phyloP scores from a whole-genome alignment of 768 basidiomycete genomes.

The Mycena indigotica region DNA sequence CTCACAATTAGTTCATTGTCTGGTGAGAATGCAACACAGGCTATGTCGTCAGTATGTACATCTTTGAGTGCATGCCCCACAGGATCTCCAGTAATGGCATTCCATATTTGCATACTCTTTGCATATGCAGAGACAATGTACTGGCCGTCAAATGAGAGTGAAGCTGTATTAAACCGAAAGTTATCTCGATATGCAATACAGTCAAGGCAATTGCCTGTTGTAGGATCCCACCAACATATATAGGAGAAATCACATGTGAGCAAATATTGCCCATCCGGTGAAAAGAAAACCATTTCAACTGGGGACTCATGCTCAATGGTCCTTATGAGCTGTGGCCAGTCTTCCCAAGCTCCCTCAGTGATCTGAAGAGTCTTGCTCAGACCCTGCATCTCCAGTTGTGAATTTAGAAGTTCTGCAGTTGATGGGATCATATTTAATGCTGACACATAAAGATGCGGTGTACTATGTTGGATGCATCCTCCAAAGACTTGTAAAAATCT shows the following conservation, averaged over 20 bases:
- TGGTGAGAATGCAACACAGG: neutral
- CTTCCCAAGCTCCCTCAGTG: neutral
- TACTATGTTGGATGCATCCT: neutral
- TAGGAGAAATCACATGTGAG: neutral
- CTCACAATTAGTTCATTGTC: conserved; percentile 15
- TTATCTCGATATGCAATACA: neutral
- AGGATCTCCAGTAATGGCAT: too few species aligned
- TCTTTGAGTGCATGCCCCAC: too few species aligned
- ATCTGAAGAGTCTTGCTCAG: neutral
- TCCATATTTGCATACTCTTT: too few species aligned
- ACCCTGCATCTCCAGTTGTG: neutral
- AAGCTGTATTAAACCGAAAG: neutral
- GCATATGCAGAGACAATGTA: conserved; percentile 13
- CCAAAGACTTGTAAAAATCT: conserved; percentile 2
- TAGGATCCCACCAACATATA: neutral
- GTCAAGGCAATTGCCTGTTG: neutral
- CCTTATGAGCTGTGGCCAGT: neutral
- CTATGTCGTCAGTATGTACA: conserved; percentile 1
- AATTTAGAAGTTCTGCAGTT: neutral
- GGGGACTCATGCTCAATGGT: neutral
- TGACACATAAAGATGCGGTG: conserved; percentile 5
- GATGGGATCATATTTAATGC: neutral
- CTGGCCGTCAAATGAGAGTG: conserved; percentile 2
- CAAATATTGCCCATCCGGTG: neutral
- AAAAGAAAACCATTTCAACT: neutral